Conservation (phyloP, 2,329 filamentous ascomycete species). For the Didymella keratinophila region DNA sequence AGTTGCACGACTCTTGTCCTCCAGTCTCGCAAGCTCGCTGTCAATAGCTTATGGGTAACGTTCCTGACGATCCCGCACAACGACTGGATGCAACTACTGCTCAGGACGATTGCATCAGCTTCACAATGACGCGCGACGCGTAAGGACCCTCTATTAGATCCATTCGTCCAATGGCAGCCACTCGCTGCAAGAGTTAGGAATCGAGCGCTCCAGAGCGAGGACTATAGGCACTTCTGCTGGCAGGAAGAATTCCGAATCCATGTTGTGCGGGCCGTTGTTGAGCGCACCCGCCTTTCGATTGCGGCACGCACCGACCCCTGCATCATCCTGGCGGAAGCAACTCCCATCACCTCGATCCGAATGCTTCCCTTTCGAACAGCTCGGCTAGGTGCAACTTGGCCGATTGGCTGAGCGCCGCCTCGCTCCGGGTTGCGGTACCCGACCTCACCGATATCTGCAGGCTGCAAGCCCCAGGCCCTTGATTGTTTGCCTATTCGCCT, state of each 20-base stretch:
- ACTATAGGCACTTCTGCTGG: background rate
- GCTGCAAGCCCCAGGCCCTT: background rate
- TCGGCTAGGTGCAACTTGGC: background rate
- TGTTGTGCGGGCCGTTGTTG: constrained; percentile 25
- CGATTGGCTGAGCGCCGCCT: background rate
- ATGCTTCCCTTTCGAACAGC: background rate
- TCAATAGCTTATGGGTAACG: constrained; percentile 29
- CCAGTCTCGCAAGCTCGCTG: constrained; percentile 19
- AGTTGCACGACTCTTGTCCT: constrained; percentile 14
- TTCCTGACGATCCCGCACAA: constrained; percentile 17
- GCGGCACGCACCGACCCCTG: constrained; percentile 25
- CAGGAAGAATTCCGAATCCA: constrained; percentile 17
- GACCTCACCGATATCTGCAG: constrained; percentile 4
- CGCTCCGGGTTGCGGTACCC: background rate
- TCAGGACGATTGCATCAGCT: background rate
- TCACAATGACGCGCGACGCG: background rate
- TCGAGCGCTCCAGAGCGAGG: background rate
- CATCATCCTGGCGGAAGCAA: constrained; percentile 1
- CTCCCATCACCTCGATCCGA: background rate
- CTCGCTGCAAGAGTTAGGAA: background rate
- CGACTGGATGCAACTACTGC: background rate
- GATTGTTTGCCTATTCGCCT: background rate
- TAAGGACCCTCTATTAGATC: background rate
- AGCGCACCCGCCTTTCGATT: constrained; percentile 17
- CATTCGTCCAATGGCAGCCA: background rate